Evolutionary conservation across 352 stramenopile genomes (phyloP).

Genomic region (Phytophthora europaea): DNA sequence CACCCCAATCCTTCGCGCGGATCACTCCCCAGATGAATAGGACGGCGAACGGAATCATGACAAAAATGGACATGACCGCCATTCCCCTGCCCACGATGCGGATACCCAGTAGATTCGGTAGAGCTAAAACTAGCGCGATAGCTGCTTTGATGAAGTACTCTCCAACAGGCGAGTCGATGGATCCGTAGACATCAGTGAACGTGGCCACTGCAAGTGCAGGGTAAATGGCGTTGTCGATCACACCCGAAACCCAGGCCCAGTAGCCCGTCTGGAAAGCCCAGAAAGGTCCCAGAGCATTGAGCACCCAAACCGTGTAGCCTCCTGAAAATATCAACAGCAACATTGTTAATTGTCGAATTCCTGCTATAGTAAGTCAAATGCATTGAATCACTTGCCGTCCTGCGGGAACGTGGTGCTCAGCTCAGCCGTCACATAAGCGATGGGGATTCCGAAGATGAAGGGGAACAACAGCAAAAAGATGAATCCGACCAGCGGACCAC

Average conservation of each 20-base stretch:
- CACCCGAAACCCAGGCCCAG: slow-evolving; percentile 88
- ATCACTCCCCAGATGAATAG: slow-evolving; percentile 54
- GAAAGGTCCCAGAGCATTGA: slow-evolving; percentile 92
- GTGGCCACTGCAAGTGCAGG: slow-evolving; percentile 75
- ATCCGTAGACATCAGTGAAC: slow-evolving; percentile 55
- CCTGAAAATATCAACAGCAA: slow-evolving; percentile 33
- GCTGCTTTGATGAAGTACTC: slow-evolving; percentile 58
- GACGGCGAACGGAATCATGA: slow-evolving; percentile 93
- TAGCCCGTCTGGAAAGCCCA: slow-evolving; percentile 87
- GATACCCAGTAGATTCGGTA: slow-evolving; percentile 49
- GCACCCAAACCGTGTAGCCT: slow-evolving; percentile 93
- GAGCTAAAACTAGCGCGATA: slow-evolving; percentile 50
- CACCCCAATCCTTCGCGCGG: slow-evolving; percentile 42
- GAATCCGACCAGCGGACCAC: slow-evolving; percentile 79
- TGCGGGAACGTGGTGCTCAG: slow-evolving; percentile 92
- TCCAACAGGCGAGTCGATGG: slow-evolving; percentile 35
- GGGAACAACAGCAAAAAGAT: slow-evolving; percentile 90
- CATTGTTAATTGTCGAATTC: not conserved
- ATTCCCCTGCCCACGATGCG: slow-evolving; percentile 83
- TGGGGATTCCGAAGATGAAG: slow-evolving; percentile 92
- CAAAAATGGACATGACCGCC: slow-evolving; percentile 84
- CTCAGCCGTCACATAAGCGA: slow-evolving; percentile 94
- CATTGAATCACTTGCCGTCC: slow-evolving; percentile 38
- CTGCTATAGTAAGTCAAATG: not conserved
- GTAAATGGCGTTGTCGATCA: slow-evolving; percentile 95